These are phyloP conservation scores for Diaporthe humulicola DNA, from an alignment of 2,329 filamentous ascomycete genomes.

Conservation along the genomic window DNA sequence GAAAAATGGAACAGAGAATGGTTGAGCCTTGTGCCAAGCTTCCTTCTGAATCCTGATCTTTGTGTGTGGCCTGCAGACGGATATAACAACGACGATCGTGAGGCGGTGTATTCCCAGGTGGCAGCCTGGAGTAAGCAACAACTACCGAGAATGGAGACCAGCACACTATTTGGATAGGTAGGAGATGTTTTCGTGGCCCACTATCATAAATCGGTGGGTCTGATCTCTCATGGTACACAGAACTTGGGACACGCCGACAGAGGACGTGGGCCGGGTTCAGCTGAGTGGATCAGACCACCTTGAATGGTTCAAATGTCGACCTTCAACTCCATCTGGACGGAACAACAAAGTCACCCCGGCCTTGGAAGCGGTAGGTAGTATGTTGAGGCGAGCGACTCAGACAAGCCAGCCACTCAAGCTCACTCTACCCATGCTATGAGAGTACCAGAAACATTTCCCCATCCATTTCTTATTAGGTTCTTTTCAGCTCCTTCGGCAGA, in stretches of 20 bases:
- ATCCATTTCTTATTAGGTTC: neutral
- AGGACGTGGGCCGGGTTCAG: neutral
- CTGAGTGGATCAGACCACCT: neutral
- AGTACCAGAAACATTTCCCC: neutral
- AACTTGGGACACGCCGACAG: neutral
- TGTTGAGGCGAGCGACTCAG: neutral
- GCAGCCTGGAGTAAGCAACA: neutral
- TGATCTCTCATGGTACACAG: neutral
- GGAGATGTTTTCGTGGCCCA: neutral
- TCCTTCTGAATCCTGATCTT: constrained; percentile 1
- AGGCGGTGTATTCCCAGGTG: constrained; percentile 5
- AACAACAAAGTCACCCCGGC: too few species aligned
- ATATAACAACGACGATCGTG: constrained; percentile 4
- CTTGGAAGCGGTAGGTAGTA: too few species aligned
- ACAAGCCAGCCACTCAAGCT: neutral
- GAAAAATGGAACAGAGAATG: neutral
- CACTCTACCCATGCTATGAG: neutral
- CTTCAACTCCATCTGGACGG: too few species aligned
- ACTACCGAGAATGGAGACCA: neutral
- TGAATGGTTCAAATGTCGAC: too few species aligned
- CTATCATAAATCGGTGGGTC: neutral
- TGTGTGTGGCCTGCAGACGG: neutral
- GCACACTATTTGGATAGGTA: too few species aligned
- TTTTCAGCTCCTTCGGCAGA: too few species aligned
- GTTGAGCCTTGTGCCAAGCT: neutral